phyloP scores from a whole-genome alignment of 2,329 filamentous ascomycete species.

The Fusarium virguliforme region DNA sequence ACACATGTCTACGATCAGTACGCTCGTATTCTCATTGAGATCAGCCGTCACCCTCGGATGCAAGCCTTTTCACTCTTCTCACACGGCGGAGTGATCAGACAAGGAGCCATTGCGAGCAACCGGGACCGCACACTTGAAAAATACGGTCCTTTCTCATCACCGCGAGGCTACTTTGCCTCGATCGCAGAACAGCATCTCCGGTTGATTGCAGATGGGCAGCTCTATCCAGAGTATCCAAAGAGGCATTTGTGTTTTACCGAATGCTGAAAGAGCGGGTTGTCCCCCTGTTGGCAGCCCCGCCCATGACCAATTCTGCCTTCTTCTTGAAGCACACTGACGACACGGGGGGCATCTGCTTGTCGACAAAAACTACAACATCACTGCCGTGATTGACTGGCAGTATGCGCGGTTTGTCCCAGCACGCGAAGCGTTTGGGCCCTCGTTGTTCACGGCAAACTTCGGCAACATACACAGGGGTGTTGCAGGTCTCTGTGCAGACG shows the following conservation, averaged over 20 bases:
- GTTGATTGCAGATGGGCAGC: constrained; percentile 20
- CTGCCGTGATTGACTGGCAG: constrained; percentile 31
- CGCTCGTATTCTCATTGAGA: constrained; percentile 15
- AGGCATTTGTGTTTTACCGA: constrained; percentile 18
- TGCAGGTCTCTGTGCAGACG: constrained; percentile 6
- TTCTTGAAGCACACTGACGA: constrained; percentile 27
- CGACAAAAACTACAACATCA: constrained; percentile 20
- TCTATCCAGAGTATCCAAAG: constrained; percentile 20
- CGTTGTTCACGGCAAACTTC: constrained; percentile 22
- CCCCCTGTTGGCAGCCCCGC: not conserved
- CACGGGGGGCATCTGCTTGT: constrained; percentile 22
- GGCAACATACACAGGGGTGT: constrained; percentile 7
- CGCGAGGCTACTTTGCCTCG: constrained; percentile 5
- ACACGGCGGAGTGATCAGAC: not conserved
- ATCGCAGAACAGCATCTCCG: constrained; percentile 4
- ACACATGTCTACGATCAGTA: constrained; percentile 22
- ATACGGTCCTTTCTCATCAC: not conserved
- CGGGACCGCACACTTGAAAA: constrained; percentile 12
- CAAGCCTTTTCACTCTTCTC: constrained; percentile 18
- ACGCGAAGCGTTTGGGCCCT: constrained; percentile 22
- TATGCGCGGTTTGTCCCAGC: constrained; percentile 26
- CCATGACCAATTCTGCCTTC: not conserved
- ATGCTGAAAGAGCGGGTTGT: constrained; percentile 16
- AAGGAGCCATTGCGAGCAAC: constrained; percentile 25
- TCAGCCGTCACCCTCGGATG: not conserved